These are phyloP conservation scores for Sphagnum tenellum DNA, from an alignment of 225 moss, liverwort and hornwort genomes.

Conservation along the genomic window DNA sequence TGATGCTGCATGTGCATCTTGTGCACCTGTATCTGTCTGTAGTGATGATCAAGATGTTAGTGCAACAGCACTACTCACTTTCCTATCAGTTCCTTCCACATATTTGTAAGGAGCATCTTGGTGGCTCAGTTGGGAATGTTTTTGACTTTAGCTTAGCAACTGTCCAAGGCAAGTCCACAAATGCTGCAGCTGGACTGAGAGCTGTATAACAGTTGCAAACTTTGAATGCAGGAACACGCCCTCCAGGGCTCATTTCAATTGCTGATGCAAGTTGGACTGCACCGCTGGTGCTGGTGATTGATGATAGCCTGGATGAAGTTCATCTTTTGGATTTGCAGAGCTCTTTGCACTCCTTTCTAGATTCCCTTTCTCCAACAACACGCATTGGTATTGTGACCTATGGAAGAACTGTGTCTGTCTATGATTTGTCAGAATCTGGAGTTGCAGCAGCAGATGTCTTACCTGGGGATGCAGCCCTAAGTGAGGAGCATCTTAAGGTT, in stretches of 20 bases:
- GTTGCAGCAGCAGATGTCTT: constrained; percentile 92
- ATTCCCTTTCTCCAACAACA: constrained; percentile 64
- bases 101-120: too few species aligned
- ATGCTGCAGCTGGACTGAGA: background rate
- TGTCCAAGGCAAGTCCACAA: too few species aligned
- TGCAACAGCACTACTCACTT: too few species aligned
- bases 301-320: constrained; percentile 83
- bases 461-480: constrained; percentile 68
- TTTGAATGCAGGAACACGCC: constrained; percentile 54
- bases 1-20: too few species aligned
- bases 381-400: constrained; percentile 85
- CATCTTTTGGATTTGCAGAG: constrained; percentile 79
- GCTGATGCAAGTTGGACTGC: constrained; percentile 93
- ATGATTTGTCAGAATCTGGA: constrained; percentile 71
- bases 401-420: constrained; percentile 80
- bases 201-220: background rate
- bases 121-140: too few species aligned
- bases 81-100: too few species aligned
- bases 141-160: too few species aligned
- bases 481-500: constrained; percentile 84
- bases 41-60: too few species aligned
- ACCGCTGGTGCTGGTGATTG: constrained; percentile 76
- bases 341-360: constrained; percentile 82
- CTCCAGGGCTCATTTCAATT: constrained; percentile 87
- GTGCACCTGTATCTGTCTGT: too few species aligned